A percentile compares a stretch with the other conserved stretches of the same genome.
Conservation (phyloP, 164 flowering plant genomes). For the Umbilicus rupestris region DNA sequence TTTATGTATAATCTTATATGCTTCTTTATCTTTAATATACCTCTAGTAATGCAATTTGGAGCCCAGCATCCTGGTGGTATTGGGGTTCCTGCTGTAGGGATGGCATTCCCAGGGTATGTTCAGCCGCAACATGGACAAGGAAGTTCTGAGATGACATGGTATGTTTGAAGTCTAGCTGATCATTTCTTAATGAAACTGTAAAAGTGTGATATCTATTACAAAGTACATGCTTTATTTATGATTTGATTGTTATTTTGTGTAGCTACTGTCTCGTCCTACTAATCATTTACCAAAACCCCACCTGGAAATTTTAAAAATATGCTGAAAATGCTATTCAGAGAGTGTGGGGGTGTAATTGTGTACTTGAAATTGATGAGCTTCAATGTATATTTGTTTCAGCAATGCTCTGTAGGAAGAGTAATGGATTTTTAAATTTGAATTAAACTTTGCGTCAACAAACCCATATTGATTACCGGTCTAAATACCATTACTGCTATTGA, state of each 20-base stretch:
- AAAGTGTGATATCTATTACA: background rate
- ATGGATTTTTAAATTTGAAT: background rate
- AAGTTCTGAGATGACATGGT: slow-evolving; percentile 95
- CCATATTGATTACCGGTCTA: background rate
- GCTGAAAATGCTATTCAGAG: no score
- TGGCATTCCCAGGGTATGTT: slow-evolving; percentile 99
- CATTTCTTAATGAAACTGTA: background rate
- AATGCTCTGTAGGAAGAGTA: no score
- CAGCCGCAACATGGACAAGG: slow-evolving; percentile 76
- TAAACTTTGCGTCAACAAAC: background rate
- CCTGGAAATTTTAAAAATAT: no score
- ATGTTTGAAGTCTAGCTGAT: slow-evolving; percentile 8
- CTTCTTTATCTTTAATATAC: background rate
- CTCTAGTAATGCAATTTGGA: slow-evolving; percentile 85
- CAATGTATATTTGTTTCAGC: no score
- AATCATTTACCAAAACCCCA: background rate
- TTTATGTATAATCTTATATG: background rate
- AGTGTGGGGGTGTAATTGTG: background rate
- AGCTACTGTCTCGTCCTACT: background rate
- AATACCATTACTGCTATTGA: background rate
- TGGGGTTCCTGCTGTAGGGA: slow-evolving; percentile 97
- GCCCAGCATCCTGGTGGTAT: slow-evolving; percentile 89
- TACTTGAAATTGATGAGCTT: background rate
- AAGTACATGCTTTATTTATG: background rate
- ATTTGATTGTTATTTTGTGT: background rate